Conservation (phyloP, 1,284 basidiomycete species). For the Ceratobasidium theobromae region DNA sequence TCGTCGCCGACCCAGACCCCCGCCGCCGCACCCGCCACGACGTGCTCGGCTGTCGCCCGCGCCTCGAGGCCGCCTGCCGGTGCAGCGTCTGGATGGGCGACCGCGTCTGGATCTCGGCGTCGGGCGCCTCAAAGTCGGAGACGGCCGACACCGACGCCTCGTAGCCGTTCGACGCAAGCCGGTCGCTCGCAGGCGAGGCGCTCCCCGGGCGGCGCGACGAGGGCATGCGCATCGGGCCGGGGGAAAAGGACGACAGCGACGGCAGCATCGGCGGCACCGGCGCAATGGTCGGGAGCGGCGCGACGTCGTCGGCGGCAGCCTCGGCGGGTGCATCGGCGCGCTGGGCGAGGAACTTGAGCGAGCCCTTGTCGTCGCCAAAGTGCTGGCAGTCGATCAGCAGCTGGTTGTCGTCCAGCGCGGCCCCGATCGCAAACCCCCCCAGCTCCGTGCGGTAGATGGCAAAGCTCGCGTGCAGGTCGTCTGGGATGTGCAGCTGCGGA, state of each 20-base stretch:
- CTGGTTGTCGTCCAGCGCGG: slow-evolving; percentile 65
- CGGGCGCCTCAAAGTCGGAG: slow-evolving; percentile 55
- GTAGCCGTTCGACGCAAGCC: slow-evolving; percentile 57
- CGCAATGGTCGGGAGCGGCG: slow-evolving; percentile 12
- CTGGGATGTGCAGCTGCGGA: slow-evolving; percentile 72
- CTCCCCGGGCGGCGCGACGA: slow-evolving; percentile 51
- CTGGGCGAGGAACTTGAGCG: slow-evolving; percentile 79
- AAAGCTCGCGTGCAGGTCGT: slow-evolving; percentile 75
- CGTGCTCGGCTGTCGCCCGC: slow-evolving; percentile 10
- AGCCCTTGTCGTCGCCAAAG: slow-evolving; percentile 70
- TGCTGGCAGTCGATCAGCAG: slow-evolving; percentile 72
- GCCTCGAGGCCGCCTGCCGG: slow-evolving; percentile 19
- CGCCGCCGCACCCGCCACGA: slow-evolving; percentile 5
- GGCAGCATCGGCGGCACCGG: slow-evolving; percentile 18
- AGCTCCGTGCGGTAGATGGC: slow-evolving; percentile 87
- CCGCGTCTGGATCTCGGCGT: slow-evolving; percentile 46
- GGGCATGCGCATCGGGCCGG: slow-evolving; percentile 26
- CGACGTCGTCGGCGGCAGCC: neutral
- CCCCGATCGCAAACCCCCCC: slow-evolving; percentile 67
- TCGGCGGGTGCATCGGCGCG: slow-evolving; percentile 12
- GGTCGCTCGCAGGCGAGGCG: slow-evolving; percentile 67
- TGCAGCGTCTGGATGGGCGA: slow-evolving; percentile 15
- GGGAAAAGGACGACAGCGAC: slow-evolving; percentile 9
- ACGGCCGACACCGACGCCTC: slow-evolving; percentile 67
- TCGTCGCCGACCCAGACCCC: slow-evolving; percentile 4